Evolutionary conservation across 108 stramenopile species (phyloP), one percentile per base, ranked within the genome.

Genomic region (Cyclotella choctawhatcheeana): DNA sequence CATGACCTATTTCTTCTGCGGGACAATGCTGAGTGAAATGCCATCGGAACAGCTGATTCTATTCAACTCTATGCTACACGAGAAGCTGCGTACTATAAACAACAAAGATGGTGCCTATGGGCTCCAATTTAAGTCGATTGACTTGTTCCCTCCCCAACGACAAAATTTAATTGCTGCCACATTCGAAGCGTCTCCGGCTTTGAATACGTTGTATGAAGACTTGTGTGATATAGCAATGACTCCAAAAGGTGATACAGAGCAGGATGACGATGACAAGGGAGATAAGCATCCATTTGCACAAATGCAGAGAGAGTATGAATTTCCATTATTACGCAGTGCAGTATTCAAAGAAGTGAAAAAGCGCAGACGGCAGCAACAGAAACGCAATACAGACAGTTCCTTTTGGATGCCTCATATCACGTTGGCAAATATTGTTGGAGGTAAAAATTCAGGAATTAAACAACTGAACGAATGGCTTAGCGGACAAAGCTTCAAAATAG

Each of bases 1-100:
- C 67, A 77, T 88, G 86, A 88, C 86, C 47, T 77, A 81, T 22
- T 88, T 88, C 62, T 88, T 88, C 76, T 77, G 71, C 12, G 86
- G 86, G 27, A 82, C 68, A 51, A 66, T 68, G 7, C 67, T 88
- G 21, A 67, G 76, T 32, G 58, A 67, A 24, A 69, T 88, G 60
- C 47, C 86, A 26, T 6, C 17, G 26, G 75, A 81, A 0, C 78
- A 88, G 55, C 18, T 88, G 13, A 24, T 18, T 24, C 33, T 52
- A 16, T 84, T 83, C 81, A 51, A 87, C 25, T 18, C 31, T 10
- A 72, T 62, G 59, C 50, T 87, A n/a, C 24, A 43, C 25, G 13
- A 79, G 26, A 43, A 67, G 5, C 35, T 86, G 20, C 5, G 20
- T 6, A 34, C 26, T 16, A 18, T 54, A 22, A 43, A 44, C 21